Evolutionary conservation across 2,329 filamentous ascomycete genomes (phyloP), one percentile per base, ranked within the genome.

Genomic region (Dryadomyces quercivorus): DNA sequence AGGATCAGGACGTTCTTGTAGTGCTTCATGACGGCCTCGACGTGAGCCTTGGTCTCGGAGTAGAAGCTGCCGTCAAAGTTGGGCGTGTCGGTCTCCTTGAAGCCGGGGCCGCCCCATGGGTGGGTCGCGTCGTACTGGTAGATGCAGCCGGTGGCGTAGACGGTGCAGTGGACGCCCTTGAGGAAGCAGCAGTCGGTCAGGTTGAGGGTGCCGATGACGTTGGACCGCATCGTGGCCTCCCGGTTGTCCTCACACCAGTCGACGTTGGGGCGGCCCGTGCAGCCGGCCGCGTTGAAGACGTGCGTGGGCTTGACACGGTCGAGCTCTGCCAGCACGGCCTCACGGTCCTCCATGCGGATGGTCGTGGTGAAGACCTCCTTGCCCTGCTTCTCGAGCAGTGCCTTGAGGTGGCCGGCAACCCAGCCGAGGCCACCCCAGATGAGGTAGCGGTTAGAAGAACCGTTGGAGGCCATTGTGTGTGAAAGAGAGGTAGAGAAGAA

Each of bases 201-300:
- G 64, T 82, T 84, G 59, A 84, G 63, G 40, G 81, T 79, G 53
- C 82, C 82, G 49, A 85, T 76, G 54, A 81, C 81, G 63, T 86
- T 86, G 65, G 78, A 83, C 56, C 81, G 75, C 63, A 85, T 77
- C 7, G 82, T 86, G 54, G 78, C 77, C 66, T 82, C 77, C 68
- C 79, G 83, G 71, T 86, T 77, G 63, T 83, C 79, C 69, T 86
- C 83, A 62, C 82, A 85, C 81, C 81, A 85, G 68, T 85, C 82
- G 64, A 85, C 81, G 59, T 85, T 86, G 58, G 82, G 82, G 22
- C 80, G 74, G 51, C 83, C 82, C 3, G 81, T 85, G 63, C 76
- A 80, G 57, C 82, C 82, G 50, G 82, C 82, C 57, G 76, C 79
- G 66, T 85, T 85, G 51, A 86, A 69, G 55, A 85, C 81, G 63